Conservation (phyloP, 164 flowering plant genomes). For the Annona cherimola region DNA sequence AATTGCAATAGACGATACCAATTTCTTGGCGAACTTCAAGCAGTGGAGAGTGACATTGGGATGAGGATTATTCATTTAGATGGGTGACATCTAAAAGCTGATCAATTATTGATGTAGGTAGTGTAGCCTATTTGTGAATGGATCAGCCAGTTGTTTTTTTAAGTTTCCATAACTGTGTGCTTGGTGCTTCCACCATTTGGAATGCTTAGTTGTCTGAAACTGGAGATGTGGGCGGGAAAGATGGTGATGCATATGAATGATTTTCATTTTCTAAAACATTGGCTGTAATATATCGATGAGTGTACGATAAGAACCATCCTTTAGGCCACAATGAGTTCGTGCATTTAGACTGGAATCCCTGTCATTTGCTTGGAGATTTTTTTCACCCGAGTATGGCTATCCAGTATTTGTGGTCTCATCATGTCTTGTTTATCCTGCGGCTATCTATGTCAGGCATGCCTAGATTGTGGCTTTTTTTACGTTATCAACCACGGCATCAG, state of each 20-base stretch:
- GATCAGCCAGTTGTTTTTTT: not conserved
- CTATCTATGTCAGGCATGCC: slow-evolving; percentile 55
- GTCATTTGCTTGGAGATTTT: not conserved
- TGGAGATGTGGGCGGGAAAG: not conserved
- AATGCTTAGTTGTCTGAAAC: not conserved
- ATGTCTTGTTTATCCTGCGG: not conserved
- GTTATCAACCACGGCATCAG: slow-evolving; percentile 90
- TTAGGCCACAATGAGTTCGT: not conserved
- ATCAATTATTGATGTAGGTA: not conserved
- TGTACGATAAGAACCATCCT: not conserved
- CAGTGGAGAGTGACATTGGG: no score
- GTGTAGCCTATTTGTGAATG: not conserved
- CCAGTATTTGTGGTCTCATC: not conserved
- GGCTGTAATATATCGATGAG: not conserved
- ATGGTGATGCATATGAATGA: not conserved
- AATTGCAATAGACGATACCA: no score
- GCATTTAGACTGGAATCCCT: not conserved
- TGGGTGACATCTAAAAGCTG: not conserved
- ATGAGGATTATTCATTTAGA: not conserved
- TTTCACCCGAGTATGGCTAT: not conserved
- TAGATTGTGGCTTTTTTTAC: slow-evolving; percentile 93
- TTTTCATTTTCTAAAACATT: not conserved
- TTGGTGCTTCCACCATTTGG: not conserved
- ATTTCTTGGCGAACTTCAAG: no score
- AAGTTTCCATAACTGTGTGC: not conserved